Evolutionary conservation across 305 asterid genomes (phyloP), one percentile per base, ranked within the genome.

Genomic region (Fraxinus xanthoxyloides): DNA sequence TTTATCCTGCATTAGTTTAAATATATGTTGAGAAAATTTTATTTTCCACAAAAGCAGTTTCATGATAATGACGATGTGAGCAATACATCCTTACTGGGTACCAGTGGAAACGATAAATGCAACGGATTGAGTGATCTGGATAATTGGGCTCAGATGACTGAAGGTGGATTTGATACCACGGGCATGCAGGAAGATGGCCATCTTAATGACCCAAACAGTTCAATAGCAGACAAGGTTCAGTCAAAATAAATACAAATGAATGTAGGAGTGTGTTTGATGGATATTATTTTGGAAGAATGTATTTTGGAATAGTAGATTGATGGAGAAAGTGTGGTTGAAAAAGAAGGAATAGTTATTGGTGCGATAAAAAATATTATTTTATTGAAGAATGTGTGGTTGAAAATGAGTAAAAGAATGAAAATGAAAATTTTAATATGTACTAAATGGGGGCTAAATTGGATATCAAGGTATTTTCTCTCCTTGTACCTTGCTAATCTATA

Each of bases 81-180:
- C 30, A 74, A 24, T 34, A 34, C 3, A 13, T 2, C 67, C 38
- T 28, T 48, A 15, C 79, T 88, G 74, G 48, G 74, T 76, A 23
- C 77, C 13, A 87, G 85, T 82, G 93, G 80, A 76, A 61, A 48
- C 81, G 91, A 86, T 85, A 61, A 89, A 67, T 92, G 67, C 77
- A 79, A 78, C 40, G 93, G 84, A 79, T 88, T 90, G 77, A 87
- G 76, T 51, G 89, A 90, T 84, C 85, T 87, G 31, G 76, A 76
- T 54, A 72, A 24, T 84, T 84, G 83, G 89, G 75, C 46, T 13
- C 79, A 5, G 28, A 61, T 82, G 69, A 84, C 85, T 80, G 86
- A 76, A 17, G 81, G 76, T 15, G 76, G 61, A 43, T 61, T 75
- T 59, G 81, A 83, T 83, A 79, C 69, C 80, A 70, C 88, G 32